Conservation (phyloP, 2,329 filamentous ascomycete species). For the Fusarium drepaniforme region DNA sequence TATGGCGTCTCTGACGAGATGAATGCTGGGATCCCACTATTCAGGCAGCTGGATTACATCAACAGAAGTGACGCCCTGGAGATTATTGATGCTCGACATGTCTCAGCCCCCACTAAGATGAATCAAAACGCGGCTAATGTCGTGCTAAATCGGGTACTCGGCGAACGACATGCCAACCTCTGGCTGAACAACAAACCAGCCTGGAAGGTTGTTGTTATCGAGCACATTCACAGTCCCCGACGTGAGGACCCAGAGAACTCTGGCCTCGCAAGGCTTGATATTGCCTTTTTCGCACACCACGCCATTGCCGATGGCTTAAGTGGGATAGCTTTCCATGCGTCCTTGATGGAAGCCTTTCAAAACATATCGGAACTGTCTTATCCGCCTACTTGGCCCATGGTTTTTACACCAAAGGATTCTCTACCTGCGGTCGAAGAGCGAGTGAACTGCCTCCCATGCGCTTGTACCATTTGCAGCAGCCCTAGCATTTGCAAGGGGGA, state of each 20-base stretch:
- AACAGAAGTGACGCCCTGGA: not conserved
- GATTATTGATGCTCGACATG: not conserved
- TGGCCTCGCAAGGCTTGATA: not conserved
- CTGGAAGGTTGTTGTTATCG: slow-evolving; percentile 15
- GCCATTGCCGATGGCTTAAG: slow-evolving; percentile 28
- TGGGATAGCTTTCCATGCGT: slow-evolving; percentile 10
- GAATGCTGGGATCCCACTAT: not conserved
- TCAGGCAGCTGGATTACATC: not conserved
- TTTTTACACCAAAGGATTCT: not conserved
- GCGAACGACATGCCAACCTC: not conserved
- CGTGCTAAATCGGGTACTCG: not conserved
- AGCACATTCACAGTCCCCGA: not conserved
- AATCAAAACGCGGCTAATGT: not conserved
- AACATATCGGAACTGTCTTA: not conserved
- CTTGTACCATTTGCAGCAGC: not conserved
- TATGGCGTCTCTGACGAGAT: slow-evolving; percentile 3
- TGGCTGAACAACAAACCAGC: slow-evolving; percentile 15
- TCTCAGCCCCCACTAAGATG: not conserved
- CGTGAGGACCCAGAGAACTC: fast-evolving
- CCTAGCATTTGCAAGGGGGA: not conserved
- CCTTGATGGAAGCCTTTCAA: slow-evolving; percentile 1
- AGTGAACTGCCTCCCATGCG: not conserved
- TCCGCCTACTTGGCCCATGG: slow-evolving; percentile 10
- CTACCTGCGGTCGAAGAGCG: slow-evolving; percentile 7
- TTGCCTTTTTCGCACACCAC: slow-evolving; percentile 24